Base-by-base conservation (phyloP, 371 early-diverging fungal genomes). In the Mortierella sp. region DNA sequence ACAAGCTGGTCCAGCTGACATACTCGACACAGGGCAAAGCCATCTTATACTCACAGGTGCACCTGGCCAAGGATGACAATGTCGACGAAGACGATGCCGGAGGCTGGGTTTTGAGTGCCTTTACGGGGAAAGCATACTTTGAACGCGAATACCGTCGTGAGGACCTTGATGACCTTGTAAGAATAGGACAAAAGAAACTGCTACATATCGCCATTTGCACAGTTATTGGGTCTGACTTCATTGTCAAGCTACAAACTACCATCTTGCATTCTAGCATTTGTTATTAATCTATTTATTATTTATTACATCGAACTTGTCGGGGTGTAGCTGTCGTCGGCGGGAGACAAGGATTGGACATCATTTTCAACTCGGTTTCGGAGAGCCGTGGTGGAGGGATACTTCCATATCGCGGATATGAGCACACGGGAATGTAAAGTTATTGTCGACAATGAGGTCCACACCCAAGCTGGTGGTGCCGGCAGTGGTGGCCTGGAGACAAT, bases 91-190 rank as follows among this genome's bases (percentile, higher is more conserved):
- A 79, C 73, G 82, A 79, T 21, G 82, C 80, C 14, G 86, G 82
- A 16, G 82, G 82, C 3, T 86, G 86, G 86, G 49, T 82, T 7
- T 54, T 86, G n/a, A 86, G 86, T 46, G 78, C 86, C 4, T 86
- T 86, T 49, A 82, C 86, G 5, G 86, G 86, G 3, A 86, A 82
- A 46, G 73, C 73, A 54, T 86, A 82, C 29, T 86, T 86, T 29
- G 86, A 86, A 71, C 75, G 86, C 27, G 82, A 82, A 29, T 86
- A 82, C 72, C 74, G 80, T 11, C 80, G 80, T 6, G 86, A 86
- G 14, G 86, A 86, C 24, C 73, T 86, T 0, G 78, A 86, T 18
- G 80, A 86, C 14, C 68, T 86, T 21, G 86, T 86, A 72, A 27
- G 74, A 24, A 60, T 16, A 14, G 32, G n/a, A 11, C 14, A 14